These are phyloP conservation scores for Aspergillus tamarii DNA, from an alignment of 2,329 filamentous ascomycete genomes.

Conservation along the genomic window DNA sequence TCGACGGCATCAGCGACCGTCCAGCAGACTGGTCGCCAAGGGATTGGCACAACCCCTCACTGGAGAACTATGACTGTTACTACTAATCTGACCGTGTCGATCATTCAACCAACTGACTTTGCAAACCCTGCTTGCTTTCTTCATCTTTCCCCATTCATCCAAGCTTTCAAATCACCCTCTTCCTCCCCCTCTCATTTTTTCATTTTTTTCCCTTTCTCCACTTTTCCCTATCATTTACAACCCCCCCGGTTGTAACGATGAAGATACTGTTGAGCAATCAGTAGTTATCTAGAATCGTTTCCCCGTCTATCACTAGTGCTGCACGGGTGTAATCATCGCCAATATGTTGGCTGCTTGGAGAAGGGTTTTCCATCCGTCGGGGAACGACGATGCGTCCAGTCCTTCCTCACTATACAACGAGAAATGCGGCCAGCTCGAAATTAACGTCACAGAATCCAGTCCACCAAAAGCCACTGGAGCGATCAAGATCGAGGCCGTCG, in stretches of 20 bases:
- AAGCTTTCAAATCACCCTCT: not conserved
- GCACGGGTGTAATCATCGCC: not conserved
- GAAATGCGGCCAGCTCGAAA: constrained; percentile 14
- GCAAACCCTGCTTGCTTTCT: constrained; percentile 7
- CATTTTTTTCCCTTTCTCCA: not conserved
- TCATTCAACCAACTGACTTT: constrained; percentile 1
- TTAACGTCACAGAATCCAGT: constrained; percentile 9
- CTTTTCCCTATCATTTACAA: not conserved
- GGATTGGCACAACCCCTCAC: constrained; percentile 10
- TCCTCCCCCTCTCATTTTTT: not conserved
- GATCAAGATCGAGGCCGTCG: constrained; percentile 33
- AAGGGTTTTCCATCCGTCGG: constrained; percentile 3
- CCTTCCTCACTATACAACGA: constrained; percentile 9
- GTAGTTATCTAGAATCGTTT: not conserved
- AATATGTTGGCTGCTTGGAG: constrained; percentile 11
- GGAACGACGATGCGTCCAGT: not conserved
- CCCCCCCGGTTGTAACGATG: not conserved
- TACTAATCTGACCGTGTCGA: constrained; percentile 6
- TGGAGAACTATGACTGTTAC: not conserved
- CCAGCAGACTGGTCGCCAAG: constrained; percentile 4
- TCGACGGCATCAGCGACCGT: not conserved
- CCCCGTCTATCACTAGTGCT: not conserved
- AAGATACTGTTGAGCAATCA: not conserved
- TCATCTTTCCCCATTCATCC: not conserved
- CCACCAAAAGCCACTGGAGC: constrained; percentile 23